Conservation (phyloP, 2,329 filamentous ascomycete species). For the Sarocladium brachiariae region DNA sequence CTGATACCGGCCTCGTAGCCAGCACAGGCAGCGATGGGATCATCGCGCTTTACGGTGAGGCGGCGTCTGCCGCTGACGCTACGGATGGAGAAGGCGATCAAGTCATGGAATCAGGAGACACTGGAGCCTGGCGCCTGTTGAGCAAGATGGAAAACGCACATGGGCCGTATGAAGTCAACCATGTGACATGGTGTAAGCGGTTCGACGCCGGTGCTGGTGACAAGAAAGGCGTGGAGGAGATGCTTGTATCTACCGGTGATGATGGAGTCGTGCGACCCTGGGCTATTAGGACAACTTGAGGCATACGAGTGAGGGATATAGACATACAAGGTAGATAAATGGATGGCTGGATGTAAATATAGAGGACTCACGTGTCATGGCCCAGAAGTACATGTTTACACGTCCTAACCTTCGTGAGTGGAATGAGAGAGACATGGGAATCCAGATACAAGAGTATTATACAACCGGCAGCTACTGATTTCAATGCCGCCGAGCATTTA, state of each 20-base stretch:
- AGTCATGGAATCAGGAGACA: constrained; percentile 19
- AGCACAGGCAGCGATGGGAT: constrained; percentile 83
- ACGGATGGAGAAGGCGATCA: constrained; percentile 22
- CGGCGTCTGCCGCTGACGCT: constrained; percentile 13
- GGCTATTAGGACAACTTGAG: constrained; percentile 41
- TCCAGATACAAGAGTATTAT: not conserved
- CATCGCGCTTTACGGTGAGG: constrained; percentile 72
- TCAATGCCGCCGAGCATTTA: too few species aligned
- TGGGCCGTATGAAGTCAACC: constrained; percentile 91
- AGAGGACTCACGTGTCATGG: too few species aligned
- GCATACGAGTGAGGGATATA: not conserved
- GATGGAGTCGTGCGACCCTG: constrained; percentile 84
- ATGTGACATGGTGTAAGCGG: constrained; percentile 78
- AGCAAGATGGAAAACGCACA: constrained; percentile 68
- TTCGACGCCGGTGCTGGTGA: constrained; percentile 56
- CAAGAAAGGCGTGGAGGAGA: constrained; percentile 61
- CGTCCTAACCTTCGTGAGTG: too few species aligned
- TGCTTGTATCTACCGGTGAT: constrained; percentile 85
- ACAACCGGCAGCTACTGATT: too few species aligned
- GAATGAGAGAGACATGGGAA: not conserved
- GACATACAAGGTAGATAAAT: not conserved
- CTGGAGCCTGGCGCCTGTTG: constrained; percentile 60
- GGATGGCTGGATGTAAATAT: too few species aligned
- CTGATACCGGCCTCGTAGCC: constrained; percentile 67
- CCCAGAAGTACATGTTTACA: too few species aligned